Conservation (phyloP, 1,284 basidiomycete genomes). For the Leccinum angustisporum region DNA sequence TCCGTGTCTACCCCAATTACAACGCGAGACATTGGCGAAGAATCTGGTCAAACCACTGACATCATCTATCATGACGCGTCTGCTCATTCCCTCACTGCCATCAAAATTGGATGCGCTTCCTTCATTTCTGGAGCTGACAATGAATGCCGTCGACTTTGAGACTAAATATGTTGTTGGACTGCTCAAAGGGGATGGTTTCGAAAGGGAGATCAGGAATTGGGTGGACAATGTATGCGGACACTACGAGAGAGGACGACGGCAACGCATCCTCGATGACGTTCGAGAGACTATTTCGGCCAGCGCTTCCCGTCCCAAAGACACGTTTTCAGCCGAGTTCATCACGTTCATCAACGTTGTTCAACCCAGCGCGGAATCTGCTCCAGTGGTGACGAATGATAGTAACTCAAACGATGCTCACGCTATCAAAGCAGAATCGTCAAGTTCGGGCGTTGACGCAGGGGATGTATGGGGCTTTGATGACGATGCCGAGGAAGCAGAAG, state of each 20-base stretch:
- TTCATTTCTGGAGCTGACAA: slow-evolving; percentile 56
- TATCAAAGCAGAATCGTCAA: slow-evolving; percentile 19
- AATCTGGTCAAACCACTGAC: slow-evolving; percentile 60
- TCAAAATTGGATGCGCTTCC: slow-evolving; percentile 57
- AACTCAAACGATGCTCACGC: slow-evolving; percentile 11
- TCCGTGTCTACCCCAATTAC: slow-evolving; percentile 49
- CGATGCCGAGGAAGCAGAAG: slow-evolving; percentile 33
- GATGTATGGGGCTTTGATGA: slow-evolving; percentile 63
- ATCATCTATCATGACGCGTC: slow-evolving; percentile 56
- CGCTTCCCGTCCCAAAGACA: slow-evolving; percentile 25
- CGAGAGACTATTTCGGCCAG: slow-evolving; percentile 47
- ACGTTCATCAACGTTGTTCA: slow-evolving; percentile 3
- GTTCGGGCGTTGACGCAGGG: slow-evolving; percentile 27
- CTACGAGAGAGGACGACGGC: slow-evolving; percentile 70
- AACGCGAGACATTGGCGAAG: slow-evolving; percentile 44
- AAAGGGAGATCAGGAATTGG: slow-evolving; percentile 61
- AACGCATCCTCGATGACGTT: slow-evolving; percentile 57
- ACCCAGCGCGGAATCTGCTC: neutral
- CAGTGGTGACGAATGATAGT: slow-evolving; percentile 5
- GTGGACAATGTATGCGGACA: slow-evolving; percentile 60
- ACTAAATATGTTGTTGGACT: slow-evolving; percentile 48
- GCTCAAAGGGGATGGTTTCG: slow-evolving; percentile 48
- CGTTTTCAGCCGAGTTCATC: slow-evolving; percentile 39
- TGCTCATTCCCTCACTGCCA: slow-evolving; percentile 69
- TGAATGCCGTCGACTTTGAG: slow-evolving; percentile 63